Evolutionary conservation across 2,329 filamentous ascomycete species (phyloP).

Genomic region (Hortaea werneckii): DNA sequence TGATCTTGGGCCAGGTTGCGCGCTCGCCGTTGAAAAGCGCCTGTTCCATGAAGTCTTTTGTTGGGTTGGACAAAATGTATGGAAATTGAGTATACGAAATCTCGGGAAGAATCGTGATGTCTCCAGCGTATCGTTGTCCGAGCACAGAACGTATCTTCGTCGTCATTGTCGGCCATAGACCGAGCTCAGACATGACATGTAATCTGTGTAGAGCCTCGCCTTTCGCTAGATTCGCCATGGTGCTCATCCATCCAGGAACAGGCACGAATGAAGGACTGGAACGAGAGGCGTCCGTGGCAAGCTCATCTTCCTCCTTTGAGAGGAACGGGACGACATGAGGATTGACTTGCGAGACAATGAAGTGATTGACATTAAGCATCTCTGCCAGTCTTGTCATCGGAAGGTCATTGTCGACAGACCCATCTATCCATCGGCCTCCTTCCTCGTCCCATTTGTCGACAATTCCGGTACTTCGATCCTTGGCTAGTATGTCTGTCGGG

Average conservation of each 20-base stretch:
- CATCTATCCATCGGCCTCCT: conserved; percentile 79
- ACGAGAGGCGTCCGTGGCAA: background rate
- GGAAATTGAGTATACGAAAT: conserved; percentile 66
- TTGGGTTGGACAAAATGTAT: conserved; percentile 72
- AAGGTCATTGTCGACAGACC: conserved; percentile 77
- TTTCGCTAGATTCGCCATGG: conserved; percentile 61
- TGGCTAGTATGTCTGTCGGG: conserved; percentile 72
- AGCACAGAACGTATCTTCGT: conserved; percentile 65
- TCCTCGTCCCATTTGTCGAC: conserved; percentile 62
- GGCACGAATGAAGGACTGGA: conserved; percentile 26
- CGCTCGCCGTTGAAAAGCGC: conserved; percentile 69
- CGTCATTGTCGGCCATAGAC: conserved; percentile 66
- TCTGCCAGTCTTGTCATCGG: conserved; percentile 64
- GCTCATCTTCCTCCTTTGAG: conserved; percentile 2
- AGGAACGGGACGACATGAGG: conserved; percentile 79
- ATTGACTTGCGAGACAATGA: conserved; percentile 83
- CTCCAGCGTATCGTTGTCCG: conserved; percentile 83
- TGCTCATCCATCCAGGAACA: conserved; percentile 49
- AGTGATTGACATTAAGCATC: conserved; percentile 89
- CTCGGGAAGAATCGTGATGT: conserved; percentile 86
- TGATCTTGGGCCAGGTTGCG: conserved; percentile 85
- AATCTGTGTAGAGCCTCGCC: conserved; percentile 73
- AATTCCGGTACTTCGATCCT: conserved; percentile 68
- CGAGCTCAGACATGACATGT: conserved; percentile 69
- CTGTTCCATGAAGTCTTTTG: conserved; percentile 72